Evolutionary conservation across 129 eudicot genomes (phyloP), one percentile per base, ranked within the genome.

Genomic region (Escallonia rubra): DNA sequence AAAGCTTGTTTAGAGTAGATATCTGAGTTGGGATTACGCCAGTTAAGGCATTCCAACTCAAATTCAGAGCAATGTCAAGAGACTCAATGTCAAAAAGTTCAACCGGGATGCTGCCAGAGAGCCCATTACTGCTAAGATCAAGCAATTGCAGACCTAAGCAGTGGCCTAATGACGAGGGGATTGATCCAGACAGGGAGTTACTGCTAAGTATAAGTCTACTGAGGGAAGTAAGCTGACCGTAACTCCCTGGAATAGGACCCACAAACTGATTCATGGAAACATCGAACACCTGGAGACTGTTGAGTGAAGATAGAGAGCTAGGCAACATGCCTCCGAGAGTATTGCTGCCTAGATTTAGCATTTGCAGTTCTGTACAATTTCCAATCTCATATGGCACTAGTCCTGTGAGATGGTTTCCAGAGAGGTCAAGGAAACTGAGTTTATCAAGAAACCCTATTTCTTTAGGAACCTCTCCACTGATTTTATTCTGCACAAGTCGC

Each of bases 91-190:
- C 40, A 34, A 83, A 86, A 47, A 93, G 77, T 49, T 89, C 85
- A 11, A 74, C 76, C 3, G 99, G 99, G 41, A 93, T 84, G 76
- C 73, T 75, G 23, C 99, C 99, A 0, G 81, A 73, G 48, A 93
- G 78, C 66, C 50, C 47, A 60, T 93, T 93, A 9, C 67, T 72
- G 72, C 99, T 84, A 64, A 90, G 77, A 79, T 90, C 96, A 48
- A 90, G 96, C 75, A 86, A 64, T 69, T 90, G 96, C 9, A 90
- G 84, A 67, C 84, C 80, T 3, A 82, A 83, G 59, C 90, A 90
- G 2, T 53, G 68, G 4, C 87, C 89, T 3, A 90, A 70, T 3
- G 86, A 69, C 49, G 77, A 57, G 2, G 96, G 96, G 46, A 90
- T 86, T 14, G 70, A 38, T 49, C 96, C 95, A 7, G 88, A 76